Base-by-base conservation (phyloP, 345 rosid species). In the Trapa bicornis region DNA sequence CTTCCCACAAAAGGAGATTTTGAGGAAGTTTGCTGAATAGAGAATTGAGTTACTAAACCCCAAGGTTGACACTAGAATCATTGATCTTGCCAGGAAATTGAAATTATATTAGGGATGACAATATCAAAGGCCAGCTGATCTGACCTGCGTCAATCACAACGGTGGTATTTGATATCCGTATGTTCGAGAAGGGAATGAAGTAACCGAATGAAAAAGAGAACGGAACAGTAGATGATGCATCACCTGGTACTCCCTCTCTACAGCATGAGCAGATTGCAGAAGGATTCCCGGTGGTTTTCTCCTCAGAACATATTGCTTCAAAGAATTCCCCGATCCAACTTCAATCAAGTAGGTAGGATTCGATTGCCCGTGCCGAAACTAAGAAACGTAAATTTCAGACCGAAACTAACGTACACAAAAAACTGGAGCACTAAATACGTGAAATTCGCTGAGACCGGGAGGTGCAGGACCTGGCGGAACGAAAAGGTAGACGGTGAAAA, bases 301-400 rank as follows among this genome's bases (percentile, higher is more conserved):
- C 85, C 99, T 84, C 85, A 94, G 66, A 73, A 94, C 96, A 72
- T 91, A 91, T 7, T 91, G 86, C 80, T 82, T 87, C 67, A 83
- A 58, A 4, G 77, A 47, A 16, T 47, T 78, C 65, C 82, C 95
- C 3, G 71, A 76, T 11, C 83, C 85, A 3, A 73, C 89, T 75
- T 89, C 82, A 64, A 91, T 72, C 75, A 91, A 75, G 79, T 77
- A 94, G 63, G 97, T 94, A 10, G 95, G 96, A 69, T 94, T 91
- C 67, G 96, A 94, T 76, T 94, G 96, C 64, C 97, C 96, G 74
- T 94, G 92, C 48, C 92, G 96, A 70, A 91, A 94, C 97, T 88
- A 72, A 56, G 47, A 10, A 11, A 3, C 41, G 0, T 5, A 13
- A 53, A 32, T 22, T 35, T 15, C 32, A 0, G 5, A 42, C 33